Evolutionary conservation across 192 early-diverging fungal genomes (phyloP), one percentile per base, ranked within the genome.

Genomic region (Dimargaris cristalligena): DNA sequence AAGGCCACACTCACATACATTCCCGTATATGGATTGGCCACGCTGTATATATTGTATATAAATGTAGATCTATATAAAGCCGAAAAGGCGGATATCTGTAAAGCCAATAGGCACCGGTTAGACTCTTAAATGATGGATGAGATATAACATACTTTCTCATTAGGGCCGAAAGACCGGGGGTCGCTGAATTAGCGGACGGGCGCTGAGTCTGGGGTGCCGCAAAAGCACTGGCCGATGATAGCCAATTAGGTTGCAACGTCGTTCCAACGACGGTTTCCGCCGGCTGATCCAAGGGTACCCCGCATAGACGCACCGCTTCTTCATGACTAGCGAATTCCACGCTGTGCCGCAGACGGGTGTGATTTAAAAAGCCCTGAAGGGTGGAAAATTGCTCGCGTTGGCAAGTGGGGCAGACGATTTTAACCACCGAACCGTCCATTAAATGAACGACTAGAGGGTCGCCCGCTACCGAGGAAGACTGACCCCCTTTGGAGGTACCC

Each of bases 291-390:
- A 85, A 80, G 32, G 73, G 75, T 1, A 75, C 74, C 11, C 91
- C 89, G 67, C 89, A 90, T 34, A 72, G 62, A 26, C 78, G 63
- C 34, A 87, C 78, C 1, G 87, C 86, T 32, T 91, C 86, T 28
- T 82, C 81, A 52, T 85, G 76, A 49, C 75, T 82, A 8, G 82
- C 76, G 71, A 90, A 94, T 50, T 88, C 83, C 11, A 79, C 62
- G 30, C 72, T 63, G 66, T 92, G 89, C 11, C 77, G 73, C 20
- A 86, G 60, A 22, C 89, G 78, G 65, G 81, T 86, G 62, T 94
- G 91, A 61, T 87, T 90, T 22, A 91, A 61, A 63, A 94, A 90
- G n/a, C 89, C 88, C 63, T 88, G 88, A 45, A 84, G 76, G 61
- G 80, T 90, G 34, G 74, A 75, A 71, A 94, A 94, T 44, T 86